These are phyloP conservation scores for Xylariaceae sp. DNA, from an alignment of 2,329 filamentous ascomycete species.

Conservation along the genomic window DNA sequence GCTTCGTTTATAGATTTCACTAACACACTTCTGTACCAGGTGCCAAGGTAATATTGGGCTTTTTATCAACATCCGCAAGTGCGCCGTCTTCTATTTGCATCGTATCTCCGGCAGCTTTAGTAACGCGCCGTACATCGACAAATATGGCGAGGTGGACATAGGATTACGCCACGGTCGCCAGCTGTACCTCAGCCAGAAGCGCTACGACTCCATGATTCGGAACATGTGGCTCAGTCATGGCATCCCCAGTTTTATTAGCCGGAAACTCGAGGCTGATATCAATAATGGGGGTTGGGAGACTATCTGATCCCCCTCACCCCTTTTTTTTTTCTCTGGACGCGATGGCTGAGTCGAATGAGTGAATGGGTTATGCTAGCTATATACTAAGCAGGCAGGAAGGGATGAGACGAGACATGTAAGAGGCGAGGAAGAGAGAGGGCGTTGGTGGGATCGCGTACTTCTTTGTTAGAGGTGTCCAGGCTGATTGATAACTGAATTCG, in stretches of 20 bases:
- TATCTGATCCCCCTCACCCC: conserved; percentile 39
- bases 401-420: neutral
- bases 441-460: conserved; percentile 4
- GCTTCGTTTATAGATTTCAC: conserved; percentile 2
- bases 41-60: conserved; percentile 88
- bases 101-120: conserved; percentile 76
- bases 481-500: neutral
- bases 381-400: neutral
- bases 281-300: conserved; percentile 98
- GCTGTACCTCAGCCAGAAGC: conserved; percentile 85
- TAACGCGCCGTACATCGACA: conserved; percentile 87
- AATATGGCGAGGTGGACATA: conserved; percentile 92
- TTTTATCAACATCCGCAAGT: conserved; percentile 96
- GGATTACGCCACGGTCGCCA: conserved; percentile 82
- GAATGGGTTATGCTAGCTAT: neutral
- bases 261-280: conserved; percentile 88
- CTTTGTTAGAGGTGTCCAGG: neutral
- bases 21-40: conserved; percentile 41
- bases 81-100: conserved; percentile 83
- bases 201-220: conserved; percentile 83
- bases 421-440: neutral
- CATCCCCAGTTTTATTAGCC: conserved; percentile 80
- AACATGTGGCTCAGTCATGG: conserved; percentile 83
- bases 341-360: neutral
- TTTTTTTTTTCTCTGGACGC: neutral